Evolutionary conservation across 352 stramenopile genomes (phyloP), one percentile per base, ranked within the genome.

Genomic region (Plasmopara viticola): DNA sequence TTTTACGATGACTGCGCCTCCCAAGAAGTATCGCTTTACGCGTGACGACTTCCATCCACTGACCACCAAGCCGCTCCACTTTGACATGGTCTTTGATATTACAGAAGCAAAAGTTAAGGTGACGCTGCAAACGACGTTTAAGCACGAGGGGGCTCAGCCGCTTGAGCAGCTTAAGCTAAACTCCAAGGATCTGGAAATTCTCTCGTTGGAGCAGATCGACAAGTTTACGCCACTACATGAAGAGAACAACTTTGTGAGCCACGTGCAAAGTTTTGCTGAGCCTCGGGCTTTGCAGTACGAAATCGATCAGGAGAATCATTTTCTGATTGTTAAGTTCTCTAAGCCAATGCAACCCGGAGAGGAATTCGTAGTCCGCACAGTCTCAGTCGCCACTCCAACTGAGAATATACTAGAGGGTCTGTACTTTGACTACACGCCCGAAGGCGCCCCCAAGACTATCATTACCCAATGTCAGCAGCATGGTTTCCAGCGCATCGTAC

Each of bases 391-490:
- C 10, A 84, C 70, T 25, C 76, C 76, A 2, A 90, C 76, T 0
- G 79, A 86, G 44, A 90, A 86, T 62, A 90, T 90, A 37, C 55
- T 90, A 9, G 78, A 90, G 45, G 78, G 78, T 14, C 51, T 90
- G 39, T 90, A 90, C 70, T 90, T 70, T 47, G 78, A 90, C 55
- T 90, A 86, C 64, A 87, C 76, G 38, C 78, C 78, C 2, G 64
- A 79, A 51, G 76, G 72, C 6, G 63, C 71, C 4, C 76, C 78
- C 28, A 81, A 78, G 63, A 90, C 78, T 29, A 90, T 90, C 59
- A 90, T 90, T 51, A 90, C 78, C 48, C 78, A 90, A 51, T 90
- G 76, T 61, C 78, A 90, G 59, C 78, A 90, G 66, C 78, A 87
- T 45, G 78, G 76, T 28, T 90, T 86, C 62, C 76, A 87, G 63